Evolutionary conservation across 805 yeast species (phyloP).

Genomic region (Zygoascus biomembranicola): DNA sequence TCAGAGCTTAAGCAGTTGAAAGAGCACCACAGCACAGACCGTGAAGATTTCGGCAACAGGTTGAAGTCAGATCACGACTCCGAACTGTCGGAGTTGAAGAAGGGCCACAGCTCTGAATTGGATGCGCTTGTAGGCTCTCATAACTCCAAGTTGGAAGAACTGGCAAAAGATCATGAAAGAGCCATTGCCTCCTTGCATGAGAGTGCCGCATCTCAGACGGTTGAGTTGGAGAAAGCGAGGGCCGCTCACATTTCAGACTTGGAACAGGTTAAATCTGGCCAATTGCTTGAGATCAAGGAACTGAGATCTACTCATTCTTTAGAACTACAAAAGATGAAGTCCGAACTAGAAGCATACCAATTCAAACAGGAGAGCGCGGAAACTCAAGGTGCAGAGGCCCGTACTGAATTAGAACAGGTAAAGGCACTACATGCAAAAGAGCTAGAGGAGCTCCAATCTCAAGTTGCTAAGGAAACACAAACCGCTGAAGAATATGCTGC

Average conservation of each 20-base stretch:
- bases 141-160: neutral
- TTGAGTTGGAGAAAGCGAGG: too few relatives aligned
- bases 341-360: neutral
- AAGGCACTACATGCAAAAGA: neutral
- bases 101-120: neutral
- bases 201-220: too few relatives aligned
- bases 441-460: neutral
- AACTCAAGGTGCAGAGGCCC: neutral
- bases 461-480: neutral
- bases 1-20: neutral
- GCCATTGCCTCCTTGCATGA: too few relatives aligned
- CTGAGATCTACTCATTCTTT: neutral
- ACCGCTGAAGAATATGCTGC: neutral
- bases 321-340: neutral
- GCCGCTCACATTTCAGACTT: neutral
- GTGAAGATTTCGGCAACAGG: neutral
- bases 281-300: neutral
- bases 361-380: neutral
- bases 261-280: neutral
- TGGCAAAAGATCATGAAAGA: too few relatives aligned
- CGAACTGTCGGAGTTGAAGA: neutral
- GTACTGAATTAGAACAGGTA: neutral
- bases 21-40: slow-evolving; percentile 4
- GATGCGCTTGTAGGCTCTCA: neutral
- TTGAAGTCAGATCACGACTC: neutral